Conservation (phyloP, 202 grass and related monocot genomes). For the Brachypodium distachyon region DNA sequence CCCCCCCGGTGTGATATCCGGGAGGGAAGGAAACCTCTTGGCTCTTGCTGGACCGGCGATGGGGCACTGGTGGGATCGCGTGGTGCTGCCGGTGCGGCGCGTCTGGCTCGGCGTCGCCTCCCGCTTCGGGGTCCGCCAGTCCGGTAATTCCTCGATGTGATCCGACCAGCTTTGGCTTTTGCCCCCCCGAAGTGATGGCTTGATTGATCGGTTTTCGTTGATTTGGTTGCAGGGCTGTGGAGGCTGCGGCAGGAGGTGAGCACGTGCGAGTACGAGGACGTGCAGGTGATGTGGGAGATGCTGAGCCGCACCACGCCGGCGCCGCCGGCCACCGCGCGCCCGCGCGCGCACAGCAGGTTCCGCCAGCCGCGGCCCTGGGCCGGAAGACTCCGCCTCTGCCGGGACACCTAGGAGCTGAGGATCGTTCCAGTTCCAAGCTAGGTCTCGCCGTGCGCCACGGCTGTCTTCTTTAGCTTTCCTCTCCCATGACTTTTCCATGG, state of each 20-base stretch:
- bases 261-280: constrained; percentile 99
- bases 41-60: no score
- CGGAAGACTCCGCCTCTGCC: constrained; percentile 33
- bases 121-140: constrained; percentile 75
- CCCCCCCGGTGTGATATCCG: background rate
- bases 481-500: no score
- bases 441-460: background rate
- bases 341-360: constrained; percentile 33
- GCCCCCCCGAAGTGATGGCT: no score
- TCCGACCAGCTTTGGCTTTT: no score
- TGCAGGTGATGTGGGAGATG: constrained; percentile 99
- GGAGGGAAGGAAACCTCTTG: background rate
- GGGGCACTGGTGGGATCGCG: constrained; percentile 68
- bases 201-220: no score
- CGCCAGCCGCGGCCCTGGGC: constrained; percentile 32
- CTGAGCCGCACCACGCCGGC: constrained; percentile 48
- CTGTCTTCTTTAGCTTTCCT: no score
- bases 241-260: constrained; percentile 90
- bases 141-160: constrained; percentile 35
- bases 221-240: constrained; percentile 49
- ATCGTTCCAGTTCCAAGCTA: background rate
- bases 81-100: constrained; percentile 67
- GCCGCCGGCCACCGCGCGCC: background rate
- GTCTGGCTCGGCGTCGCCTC: constrained; percentile 72
- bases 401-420: constrained; percentile 33